Base-by-base conservation (phyloP, 108 stramenopile genomes). In the Pseudonitzschia multiseries region DNA sequence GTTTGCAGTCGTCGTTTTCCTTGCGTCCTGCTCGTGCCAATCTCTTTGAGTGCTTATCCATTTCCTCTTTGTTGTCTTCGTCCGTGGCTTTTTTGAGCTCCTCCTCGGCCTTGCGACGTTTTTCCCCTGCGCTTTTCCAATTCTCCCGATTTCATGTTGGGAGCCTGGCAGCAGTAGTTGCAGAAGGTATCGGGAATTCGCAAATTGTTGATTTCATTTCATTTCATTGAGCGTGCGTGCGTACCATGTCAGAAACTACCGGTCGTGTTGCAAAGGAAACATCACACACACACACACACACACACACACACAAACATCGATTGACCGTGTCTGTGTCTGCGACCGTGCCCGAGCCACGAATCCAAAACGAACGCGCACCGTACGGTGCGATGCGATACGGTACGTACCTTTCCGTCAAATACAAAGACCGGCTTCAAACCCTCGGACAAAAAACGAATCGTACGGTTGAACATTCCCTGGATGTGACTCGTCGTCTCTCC, bases 401-500 rank as follows among this genome's bases (percentile, higher is more conserved):
- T 48, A 18, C 46, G 46, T 48, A 48, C 46, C 66, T 67, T 67
- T 36, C 66, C 66, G 26, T 67, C 66, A 67, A 67, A 67, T 9
- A 67, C 66, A 67, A 67, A 67, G 36, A 44, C 43, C 14, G 66
- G 66, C 44, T 67, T 67, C 66, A 67, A 22, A 4, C 99, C 99
- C 79, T 94, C 92, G 17, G 85, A 74, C 31, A 99, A 74, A 73
- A 97, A 90, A 4, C 97, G 95, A 72, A 99, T 98, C 59, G 99
- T 98, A 4, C 98, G 89, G 79, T 97, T 97, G 88, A 99, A 98
- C 77, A 99, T 91, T 21, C 99, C 99, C 77, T 99, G 98, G n/a
- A 99, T 96, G 78, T 99, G 99, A 41, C 84, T 87, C 15, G 97
- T 98, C 0, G 95, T 92, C 72, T 98, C 93, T 12, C 97, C 96